Percentiles rank a stretch among this genome's conserved stretches.
These are phyloP conservation scores for Botrytis byssoidea DNA, from an alignment of 2,329 filamentous ascomycete species.

Conservation along the genomic window DNA sequence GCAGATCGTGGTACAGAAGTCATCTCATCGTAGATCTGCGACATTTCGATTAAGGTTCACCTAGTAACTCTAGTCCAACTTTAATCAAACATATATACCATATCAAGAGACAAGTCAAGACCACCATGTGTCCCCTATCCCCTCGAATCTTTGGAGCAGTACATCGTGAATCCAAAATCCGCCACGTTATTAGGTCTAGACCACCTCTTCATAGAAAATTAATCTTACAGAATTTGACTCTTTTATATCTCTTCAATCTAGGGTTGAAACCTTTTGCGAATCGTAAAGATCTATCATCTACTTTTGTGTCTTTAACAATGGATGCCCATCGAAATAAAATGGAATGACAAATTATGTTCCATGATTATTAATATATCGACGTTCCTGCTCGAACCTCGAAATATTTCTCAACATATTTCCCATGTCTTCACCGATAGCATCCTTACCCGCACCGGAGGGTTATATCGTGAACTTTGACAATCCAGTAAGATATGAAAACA, in stretches of 20 bases:
- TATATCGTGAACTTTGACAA: slow-evolving; percentile 5
- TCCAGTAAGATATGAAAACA: background rate
- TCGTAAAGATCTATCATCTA: background rate
- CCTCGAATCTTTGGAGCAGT: background rate
- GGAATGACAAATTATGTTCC: background rate
- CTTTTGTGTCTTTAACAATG: background rate
- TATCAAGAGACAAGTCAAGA: background rate
- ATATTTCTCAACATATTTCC: background rate
- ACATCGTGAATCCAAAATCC: background rate
- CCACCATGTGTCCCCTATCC: background rate
- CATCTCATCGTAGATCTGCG: background rate
- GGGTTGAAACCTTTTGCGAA: background rate
- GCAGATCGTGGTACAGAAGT: background rate
- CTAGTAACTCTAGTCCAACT: background rate
- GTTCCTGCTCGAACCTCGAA: background rate
- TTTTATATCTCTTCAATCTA: background rate
- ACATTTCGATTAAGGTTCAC: background rate
- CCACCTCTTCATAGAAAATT: background rate
- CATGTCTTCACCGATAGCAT: background rate
- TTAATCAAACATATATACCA: background rate
- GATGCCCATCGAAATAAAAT: background rate
- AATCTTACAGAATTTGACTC: background rate
- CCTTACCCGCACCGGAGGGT: slow-evolving; percentile 5
- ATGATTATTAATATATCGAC: background rate
- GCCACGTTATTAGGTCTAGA: background rate